Conservation (phyloP, 208 protist species). For the Leishmania tarentolae region DNA sequence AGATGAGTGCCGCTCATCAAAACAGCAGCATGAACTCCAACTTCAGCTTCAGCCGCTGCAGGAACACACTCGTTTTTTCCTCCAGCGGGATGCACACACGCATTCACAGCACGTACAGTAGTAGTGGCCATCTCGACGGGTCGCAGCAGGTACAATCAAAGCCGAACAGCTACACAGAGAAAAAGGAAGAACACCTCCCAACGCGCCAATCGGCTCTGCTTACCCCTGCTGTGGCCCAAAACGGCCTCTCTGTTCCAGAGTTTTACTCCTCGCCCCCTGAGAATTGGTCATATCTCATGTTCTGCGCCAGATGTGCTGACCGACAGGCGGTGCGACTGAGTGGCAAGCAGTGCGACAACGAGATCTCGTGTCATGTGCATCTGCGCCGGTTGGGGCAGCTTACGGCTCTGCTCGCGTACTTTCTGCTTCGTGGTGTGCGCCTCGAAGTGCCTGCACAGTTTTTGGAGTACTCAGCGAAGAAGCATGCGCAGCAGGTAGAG, state of each 20-base stretch:
- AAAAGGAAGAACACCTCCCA: slow-evolving; percentile 7
- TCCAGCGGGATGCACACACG: slow-evolving; percentile 22
- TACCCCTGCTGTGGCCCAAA: background rate
- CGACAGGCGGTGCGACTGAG: slow-evolving; percentile 34
- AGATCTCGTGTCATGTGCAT: slow-evolving; percentile 26
- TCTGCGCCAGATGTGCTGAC: slow-evolving; percentile 47
- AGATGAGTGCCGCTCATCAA: slow-evolving; percentile 8
- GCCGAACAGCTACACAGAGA: slow-evolving; percentile 19
- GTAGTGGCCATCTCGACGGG: slow-evolving; percentile 25
- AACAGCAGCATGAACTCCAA: slow-evolving; percentile 13
- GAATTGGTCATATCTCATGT: slow-evolving; percentile 59
- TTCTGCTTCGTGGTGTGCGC: slow-evolving; percentile 36
- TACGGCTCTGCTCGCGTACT: slow-evolving; percentile 51
- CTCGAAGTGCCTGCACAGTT: slow-evolving; percentile 38
- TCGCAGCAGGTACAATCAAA: slow-evolving; percentile 24
- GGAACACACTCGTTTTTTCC: background rate
- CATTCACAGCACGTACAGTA: slow-evolving; percentile 18
- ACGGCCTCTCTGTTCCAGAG: slow-evolving; percentile 24
- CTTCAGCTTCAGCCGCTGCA: slow-evolving; percentile 18
- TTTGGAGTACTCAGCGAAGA: slow-evolving; percentile 27
- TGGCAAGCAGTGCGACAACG: slow-evolving; percentile 41
- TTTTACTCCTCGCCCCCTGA: slow-evolving; percentile 33
- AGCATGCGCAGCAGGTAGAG: slow-evolving; percentile 31
- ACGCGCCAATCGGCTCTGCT: background rate
- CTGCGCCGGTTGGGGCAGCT: slow-evolving; percentile 55